Evolutionary conservation across 176 grass and related monocot species (phyloP).

Genomic region (Musa beccarii): DNA sequence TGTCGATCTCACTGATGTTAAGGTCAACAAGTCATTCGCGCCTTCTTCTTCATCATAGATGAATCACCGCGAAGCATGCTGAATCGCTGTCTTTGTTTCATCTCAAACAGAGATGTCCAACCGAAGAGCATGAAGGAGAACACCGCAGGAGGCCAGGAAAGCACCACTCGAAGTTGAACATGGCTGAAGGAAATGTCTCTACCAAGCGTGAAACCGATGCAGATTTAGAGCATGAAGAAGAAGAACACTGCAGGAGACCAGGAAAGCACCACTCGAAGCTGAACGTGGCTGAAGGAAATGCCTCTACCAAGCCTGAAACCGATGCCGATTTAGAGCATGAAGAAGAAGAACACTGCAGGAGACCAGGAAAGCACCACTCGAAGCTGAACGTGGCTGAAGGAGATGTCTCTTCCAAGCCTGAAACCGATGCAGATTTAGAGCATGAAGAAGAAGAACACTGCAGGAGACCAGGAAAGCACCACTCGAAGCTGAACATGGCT

Average conservation of each 20-base stretch:
- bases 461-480: not conserved
- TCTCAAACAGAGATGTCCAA: slow-evolving; percentile 5
- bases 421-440: not conserved
- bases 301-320: not conserved
- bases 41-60: not conserved
- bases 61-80: slow-evolving; percentile 11
- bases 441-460: not conserved
- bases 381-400: too few species aligned
- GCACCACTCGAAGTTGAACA: not conserved
- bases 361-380: too few species aligned
- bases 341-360: not conserved
- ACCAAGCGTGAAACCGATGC: not conserved
- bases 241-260: not conserved
- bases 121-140: slow-evolving; percentile 4
- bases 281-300: too few species aligned
- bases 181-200: not conserved
- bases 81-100: not conserved
- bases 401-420: not conserved
- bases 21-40: slow-evolving; percentile 9
- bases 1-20: slow-evolving; percentile 39
- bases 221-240: not conserved
- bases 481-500: too few species aligned
- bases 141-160: not conserved
- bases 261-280: too few species aligned
- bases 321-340: not conserved